phyloP scores from a whole-genome alignment of 257 asterid species.

The Leonotis leonurus region DNA sequence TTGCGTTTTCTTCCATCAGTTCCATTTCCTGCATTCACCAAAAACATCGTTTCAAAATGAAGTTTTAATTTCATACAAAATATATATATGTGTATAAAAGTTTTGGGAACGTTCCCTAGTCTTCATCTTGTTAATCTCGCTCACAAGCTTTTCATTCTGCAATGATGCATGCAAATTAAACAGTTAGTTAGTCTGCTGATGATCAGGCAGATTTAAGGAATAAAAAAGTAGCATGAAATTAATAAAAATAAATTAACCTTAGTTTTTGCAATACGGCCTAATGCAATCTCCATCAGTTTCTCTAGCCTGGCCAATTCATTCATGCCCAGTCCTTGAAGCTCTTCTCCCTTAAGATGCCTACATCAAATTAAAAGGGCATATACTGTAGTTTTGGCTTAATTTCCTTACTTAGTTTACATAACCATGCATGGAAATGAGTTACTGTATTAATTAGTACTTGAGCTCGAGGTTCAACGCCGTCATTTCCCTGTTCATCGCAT shows the following conservation, averaged over 20 bases:
- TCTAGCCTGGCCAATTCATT: slow-evolving; percentile 63
- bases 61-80: background rate
- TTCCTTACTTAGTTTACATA: too few species aligned
- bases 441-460: slow-evolving; percentile 29
- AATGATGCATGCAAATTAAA: too few species aligned
- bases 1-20: slow-evolving; percentile 43
- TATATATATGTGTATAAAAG: background rate
- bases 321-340: slow-evolving; percentile 53
- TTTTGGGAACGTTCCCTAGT: slow-evolving; percentile 41
- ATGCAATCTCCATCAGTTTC: slow-evolving; percentile 46
- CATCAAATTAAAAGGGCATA: background rate
- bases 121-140: slow-evolving; percentile 49
- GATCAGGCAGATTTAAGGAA: too few species aligned
- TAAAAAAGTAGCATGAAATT: too few species aligned
- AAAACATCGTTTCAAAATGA: background rate
- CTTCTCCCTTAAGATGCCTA: slow-evolving; percentile 75
- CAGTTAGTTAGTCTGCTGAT: background rate
- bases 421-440: background rate
- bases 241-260: slow-evolving; percentile 35
- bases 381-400: background rate
- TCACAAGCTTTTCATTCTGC: slow-evolving; percentile 47
- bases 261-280: slow-evolving; percentile 40
- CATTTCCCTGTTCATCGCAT: slow-evolving; percentile 35
- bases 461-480: slow-evolving; percentile 39
- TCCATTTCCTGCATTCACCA: slow-evolving; percentile 44